Base-by-base conservation (phyloP, 2,329 filamentous ascomycete species). In the Lachnellula hyalina region DNA sequence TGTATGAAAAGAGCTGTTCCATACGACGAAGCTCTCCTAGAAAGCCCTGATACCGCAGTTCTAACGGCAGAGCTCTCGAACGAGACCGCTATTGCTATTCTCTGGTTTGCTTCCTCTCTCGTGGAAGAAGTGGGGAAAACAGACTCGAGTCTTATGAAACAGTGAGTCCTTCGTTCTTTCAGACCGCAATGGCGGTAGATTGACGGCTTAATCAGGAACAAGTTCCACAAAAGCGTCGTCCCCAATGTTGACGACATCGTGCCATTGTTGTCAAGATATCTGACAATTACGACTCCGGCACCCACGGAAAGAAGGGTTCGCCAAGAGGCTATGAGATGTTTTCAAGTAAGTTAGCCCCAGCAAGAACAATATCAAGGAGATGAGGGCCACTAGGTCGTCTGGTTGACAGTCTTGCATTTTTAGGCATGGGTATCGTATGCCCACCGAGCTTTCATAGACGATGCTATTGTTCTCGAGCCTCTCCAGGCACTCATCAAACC, bases 401-500 rank as follows among this genome's bases (percentile, higher is more conserved):
- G 28, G 11, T 32, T 32, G 28, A 32, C 28, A 12, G 28, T 32
- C 28, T 12, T 12, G 9, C 28, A 32, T 38, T 55, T 36, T 12
- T 52, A 88, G 85, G 80, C 85, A 4, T 93, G 88, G 87, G 79
- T 90, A 34, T 77, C 83, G 62, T 91, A 90, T 65, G 85, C 84
- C 5, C 86, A 90, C 63, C 79, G 82, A 35, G 77, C 81, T 28
- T 83, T 84, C 49, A 73, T 79, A 3, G 77, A 79, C 46, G 78
- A 80, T 35, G 78, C 78, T 15, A 75, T 80, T 15, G 75, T 87
- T 34, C 73, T 87, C 2, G 73, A 77, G 17, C 75, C 81, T 17
- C 75, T 92, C 14, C 81, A 80, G 34, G 75, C 77, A 2, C 72
- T 90, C 4, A 77, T 86, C 2, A 75, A 79, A 32, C 75, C 79